These are phyloP conservation scores for Penicillium nucicola DNA, from an alignment of 495 filamentous ascomycete species.

Conservation along the genomic window DNA sequence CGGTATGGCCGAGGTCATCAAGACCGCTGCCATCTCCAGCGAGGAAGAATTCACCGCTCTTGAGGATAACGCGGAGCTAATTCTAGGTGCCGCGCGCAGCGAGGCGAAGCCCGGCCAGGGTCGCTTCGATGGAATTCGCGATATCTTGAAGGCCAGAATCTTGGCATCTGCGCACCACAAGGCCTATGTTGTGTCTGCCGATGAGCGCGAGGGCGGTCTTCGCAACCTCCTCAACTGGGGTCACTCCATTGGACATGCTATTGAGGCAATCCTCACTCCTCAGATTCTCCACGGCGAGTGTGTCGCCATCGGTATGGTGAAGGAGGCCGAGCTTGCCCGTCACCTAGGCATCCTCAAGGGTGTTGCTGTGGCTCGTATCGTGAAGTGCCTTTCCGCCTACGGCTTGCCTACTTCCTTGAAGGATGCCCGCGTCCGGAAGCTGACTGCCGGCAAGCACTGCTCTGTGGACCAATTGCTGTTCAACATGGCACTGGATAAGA, in stretches of 20 bases:
- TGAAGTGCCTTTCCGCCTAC: conserved; percentile 92
- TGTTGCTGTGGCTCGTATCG: conserved; percentile 81
- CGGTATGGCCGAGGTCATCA: conserved; percentile 97
- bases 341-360: conserved; percentile 85
- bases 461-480: conserved; percentile 83
- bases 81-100: conserved; percentile 68
- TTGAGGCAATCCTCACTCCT: conserved; percentile 91
- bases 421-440: conserved; percentile 78
- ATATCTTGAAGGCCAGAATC: conserved; percentile 81
- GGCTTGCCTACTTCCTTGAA: conserved; percentile 82
- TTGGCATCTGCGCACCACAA: conserved; percentile 87
- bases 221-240: conserved; percentile 96
- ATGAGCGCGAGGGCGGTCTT: conserved; percentile 92
- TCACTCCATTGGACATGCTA: conserved; percentile 96
- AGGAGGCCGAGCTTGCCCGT: conserved; percentile 89
- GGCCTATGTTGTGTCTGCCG: conserved; percentile 86
- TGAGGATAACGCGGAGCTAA: conserved; percentile 72
- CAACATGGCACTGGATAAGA: conserved; percentile 98
- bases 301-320: conserved; percentile 97
- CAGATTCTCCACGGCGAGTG: conserved; percentile 94
- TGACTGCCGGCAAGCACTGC: conserved; percentile 85
- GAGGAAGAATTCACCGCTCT: conserved; percentile 81
- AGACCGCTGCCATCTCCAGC: conserved; percentile 96
- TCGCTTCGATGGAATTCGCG: conserved; percentile 65
- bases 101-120: conserved; percentile 49